Conservation (phyloP, 2,329 filamentous ascomycete species). For the Ophiocordyceps camponoti-leonardi region DNA sequence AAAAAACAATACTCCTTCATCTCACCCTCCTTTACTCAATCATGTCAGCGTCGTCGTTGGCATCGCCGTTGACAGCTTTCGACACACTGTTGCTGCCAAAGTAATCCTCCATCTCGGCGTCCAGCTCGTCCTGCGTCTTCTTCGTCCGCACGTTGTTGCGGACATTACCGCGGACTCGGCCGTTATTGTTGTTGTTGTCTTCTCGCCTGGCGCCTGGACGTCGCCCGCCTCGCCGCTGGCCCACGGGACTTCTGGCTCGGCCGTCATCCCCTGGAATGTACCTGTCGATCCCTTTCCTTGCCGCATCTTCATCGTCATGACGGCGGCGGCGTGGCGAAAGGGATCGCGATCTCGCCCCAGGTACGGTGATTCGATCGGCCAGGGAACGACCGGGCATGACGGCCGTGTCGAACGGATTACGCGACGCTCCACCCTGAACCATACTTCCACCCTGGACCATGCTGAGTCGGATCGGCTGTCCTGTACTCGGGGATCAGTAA, state of each 20-base stretch:
- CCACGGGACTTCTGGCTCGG: slow-evolving; percentile 43
- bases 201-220: slow-evolving; percentile 33
- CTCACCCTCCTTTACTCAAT: slow-evolving; percentile 31
- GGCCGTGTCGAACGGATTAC: slow-evolving; percentile 40
- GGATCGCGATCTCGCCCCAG: slow-evolving; percentile 44
- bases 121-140: slow-evolving; percentile 83
- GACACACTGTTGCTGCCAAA: slow-evolving; percentile 36
- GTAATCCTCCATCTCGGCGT: slow-evolving; percentile 95
- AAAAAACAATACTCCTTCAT: no score
- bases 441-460: slow-evolving; percentile 41
- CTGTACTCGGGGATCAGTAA: slow-evolving; percentile 16
- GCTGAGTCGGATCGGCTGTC: slow-evolving; percentile 63
- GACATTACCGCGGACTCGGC: slow-evolving; percentile 22
- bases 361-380: slow-evolving; percentile 41
- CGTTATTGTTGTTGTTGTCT: slow-evolving; percentile 18
- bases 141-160: slow-evolving; percentile 40
- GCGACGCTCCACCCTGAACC: slow-evolving; percentile 32
- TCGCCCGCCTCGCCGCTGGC: slow-evolving; percentile 32
- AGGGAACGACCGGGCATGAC: slow-evolving; percentile 38
- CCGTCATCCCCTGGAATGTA: slow-evolving; percentile 49
- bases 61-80: slow-evolving; percentile 11
- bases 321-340: slow-evolving; percentile 29
- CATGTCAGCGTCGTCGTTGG: slow-evolving; percentile 49
- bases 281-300: slow-evolving; percentile 56
- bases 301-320: slow-evolving; percentile 36